A percentile compares a stretch with the other conserved stretches of the same genome.
phyloP scores from a whole-genome alignment of 2,329 filamentous ascomycete species.

The Verticillium albo-atrum region DNA sequence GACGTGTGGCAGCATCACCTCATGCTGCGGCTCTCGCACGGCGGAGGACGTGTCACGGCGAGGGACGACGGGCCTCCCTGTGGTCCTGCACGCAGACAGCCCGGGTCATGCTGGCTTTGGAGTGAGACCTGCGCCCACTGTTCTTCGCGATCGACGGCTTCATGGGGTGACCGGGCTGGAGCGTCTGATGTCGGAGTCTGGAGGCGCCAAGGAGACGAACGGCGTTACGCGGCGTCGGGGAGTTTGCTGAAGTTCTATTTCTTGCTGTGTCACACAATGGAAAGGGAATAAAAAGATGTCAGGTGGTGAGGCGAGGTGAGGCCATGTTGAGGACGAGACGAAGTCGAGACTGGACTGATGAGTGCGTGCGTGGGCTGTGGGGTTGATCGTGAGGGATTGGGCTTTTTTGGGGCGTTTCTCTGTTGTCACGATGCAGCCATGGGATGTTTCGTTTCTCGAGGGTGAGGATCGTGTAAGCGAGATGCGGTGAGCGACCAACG shows the following conservation, averaged over 20 bases:
- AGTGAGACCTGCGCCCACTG: not conserved
- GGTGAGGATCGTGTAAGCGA: not conserved
- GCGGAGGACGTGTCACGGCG: not conserved
- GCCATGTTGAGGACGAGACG: not conserved
- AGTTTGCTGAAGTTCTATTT: not conserved
- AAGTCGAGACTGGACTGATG: not conserved
- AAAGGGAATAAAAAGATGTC: not conserved
- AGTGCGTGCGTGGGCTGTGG: not conserved
- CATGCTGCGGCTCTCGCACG: not conserved
- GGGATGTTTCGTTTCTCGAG: not conserved
- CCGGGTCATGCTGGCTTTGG: not conserved
- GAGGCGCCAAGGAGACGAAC: not conserved
- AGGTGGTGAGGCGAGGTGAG: not conserved
- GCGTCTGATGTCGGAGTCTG: not conserved
- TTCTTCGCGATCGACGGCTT: not conserved
- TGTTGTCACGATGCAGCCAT: not conserved
- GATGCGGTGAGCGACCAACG: no score
- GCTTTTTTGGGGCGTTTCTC: not conserved
- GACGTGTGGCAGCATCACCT: not conserved
- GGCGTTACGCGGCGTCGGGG: not conserved
- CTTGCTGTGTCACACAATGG: not conserved
- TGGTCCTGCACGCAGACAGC: not conserved
- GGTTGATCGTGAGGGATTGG: not conserved
- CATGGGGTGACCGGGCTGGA: not conserved
- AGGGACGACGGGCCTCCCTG: not conserved